Evolutionary conservation across 2,329 filamentous ascomycete genomes (phyloP).

Genomic region (Didymella segeticola): DNA sequence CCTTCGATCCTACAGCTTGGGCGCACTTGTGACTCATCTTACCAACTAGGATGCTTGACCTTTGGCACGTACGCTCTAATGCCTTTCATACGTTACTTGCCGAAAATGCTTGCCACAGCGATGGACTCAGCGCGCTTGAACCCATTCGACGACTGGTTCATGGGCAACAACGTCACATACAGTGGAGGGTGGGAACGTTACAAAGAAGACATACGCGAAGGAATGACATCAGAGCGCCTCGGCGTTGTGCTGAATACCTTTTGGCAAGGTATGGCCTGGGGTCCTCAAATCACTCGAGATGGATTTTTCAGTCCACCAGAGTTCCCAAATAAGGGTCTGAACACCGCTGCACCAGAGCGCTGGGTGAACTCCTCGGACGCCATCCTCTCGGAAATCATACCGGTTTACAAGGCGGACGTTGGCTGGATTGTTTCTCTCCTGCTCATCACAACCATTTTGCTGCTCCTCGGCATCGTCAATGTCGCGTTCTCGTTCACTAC

Average conservation of each 20-base stretch:
- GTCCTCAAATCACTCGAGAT: neutral
- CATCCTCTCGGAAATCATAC: neutral
- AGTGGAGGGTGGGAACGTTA: neutral
- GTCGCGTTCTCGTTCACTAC: neutral
- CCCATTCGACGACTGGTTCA: conserved; percentile 4
- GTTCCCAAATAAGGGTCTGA: neutral
- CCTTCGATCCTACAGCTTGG: neutral
- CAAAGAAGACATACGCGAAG: neutral
- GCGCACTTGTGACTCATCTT: too few relatives aligned
- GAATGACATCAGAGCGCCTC: neutral
- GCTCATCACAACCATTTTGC: neutral
- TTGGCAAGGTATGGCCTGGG: conserved; percentile 8
- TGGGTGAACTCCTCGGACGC: conserved; percentile 1
- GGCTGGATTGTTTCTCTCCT: neutral
- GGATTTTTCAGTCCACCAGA: neutral
- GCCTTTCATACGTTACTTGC: neutral
- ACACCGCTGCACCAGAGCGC: neutral
- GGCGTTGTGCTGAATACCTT: conserved; percentile 7
- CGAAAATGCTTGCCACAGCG: neutral
- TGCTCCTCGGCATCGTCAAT: conserved; percentile 2
- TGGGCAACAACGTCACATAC: too few relatives aligned
- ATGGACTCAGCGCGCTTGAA: neutral
- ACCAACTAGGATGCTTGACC: neutral
- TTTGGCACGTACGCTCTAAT: neutral
- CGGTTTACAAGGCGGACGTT: conserved; percentile 3